Conservation (phyloP, 2,329 filamentous ascomycete species). For the Xylariaceae sp. region DNA sequence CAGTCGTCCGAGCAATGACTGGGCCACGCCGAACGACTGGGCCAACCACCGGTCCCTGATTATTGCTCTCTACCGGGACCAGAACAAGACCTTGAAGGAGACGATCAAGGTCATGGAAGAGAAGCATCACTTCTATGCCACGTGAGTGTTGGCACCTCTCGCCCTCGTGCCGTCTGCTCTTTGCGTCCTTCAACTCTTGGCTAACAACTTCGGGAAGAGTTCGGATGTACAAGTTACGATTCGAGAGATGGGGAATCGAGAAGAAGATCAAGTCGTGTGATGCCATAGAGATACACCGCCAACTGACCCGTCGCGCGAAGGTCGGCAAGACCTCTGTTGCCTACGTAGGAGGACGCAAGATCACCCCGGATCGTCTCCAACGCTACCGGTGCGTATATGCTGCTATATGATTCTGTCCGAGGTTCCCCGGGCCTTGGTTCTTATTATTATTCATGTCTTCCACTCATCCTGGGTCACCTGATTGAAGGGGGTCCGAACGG, state of each 20-base stretch:
- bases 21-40: conserved; percentile 29
- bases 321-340: conserved; percentile 28
- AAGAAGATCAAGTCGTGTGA: conserved; percentile 32
- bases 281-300: conserved; percentile 31
- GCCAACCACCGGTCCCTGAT: conserved; percentile 24
- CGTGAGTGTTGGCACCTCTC: conserved; percentile 22
- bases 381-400: conserved; percentile 24
- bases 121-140: conserved; percentile 49
- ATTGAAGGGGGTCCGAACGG: background rate
- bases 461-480: background rate
- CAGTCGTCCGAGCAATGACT: conserved; percentile 23
- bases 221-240: conserved; percentile 32
- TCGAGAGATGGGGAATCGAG: conserved; percentile 32
- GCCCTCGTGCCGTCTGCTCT: background rate
- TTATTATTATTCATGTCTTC: background rate
- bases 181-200: background rate
- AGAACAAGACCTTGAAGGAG: conserved; percentile 31
- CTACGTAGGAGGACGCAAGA: conserved; percentile 28
- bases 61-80: conserved; percentile 27
- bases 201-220: conserved; percentile 21
- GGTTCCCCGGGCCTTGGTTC: background rate
- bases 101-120: conserved; percentile 30
- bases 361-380: conserved; percentile 29
- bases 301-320: conserved; percentile 29
- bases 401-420: background rate